Evolutionary conservation across 352 stramenopile genomes (phyloP).

Genomic region (Phytophthora megakarya): DNA sequence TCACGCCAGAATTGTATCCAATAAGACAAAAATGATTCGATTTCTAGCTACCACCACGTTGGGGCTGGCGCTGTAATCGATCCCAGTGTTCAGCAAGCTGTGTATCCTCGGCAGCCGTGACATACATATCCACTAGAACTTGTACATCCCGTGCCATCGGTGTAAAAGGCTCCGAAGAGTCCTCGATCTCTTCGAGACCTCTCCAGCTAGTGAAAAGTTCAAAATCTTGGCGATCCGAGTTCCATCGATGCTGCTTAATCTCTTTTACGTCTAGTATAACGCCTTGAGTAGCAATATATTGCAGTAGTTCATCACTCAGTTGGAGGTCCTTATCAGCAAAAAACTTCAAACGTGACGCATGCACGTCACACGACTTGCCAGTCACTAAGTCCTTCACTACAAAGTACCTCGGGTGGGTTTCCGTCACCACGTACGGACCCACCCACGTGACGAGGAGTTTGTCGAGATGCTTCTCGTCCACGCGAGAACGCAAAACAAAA

Average conservation of each 20-base stretch:
- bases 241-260: conserved; percentile 2
- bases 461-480: conserved; percentile 26
- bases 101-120: neutral
- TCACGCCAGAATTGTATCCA: too few relatives aligned
- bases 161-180: conserved; percentile 3
- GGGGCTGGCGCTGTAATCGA: neutral
- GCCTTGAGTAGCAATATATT: conserved; percentile 24
- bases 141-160: conserved; percentile 4
- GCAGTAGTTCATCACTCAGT: conserved; percentile 24
- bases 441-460: conserved; percentile 39
- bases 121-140: conserved; percentile 2
- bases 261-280: conserved; percentile 17
- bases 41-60: neutral
- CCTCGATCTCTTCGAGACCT: conserved; percentile 1
- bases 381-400: conserved; percentile 20
- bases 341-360: conserved; percentile 33
- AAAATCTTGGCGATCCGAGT: neutral
- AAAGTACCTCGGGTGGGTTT: conserved; percentile 19
- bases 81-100: neutral
- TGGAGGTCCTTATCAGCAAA: conserved; percentile 28
- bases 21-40: too few relatives aligned
- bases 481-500: conserved; percentile 32
- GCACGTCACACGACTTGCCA: conserved; percentile 18
- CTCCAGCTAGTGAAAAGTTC: conserved; percentile 3
- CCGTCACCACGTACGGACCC: conserved; percentile 27